phyloP scores from a whole-genome alignment of 257 asterid species.

The Penstemon newberryi region DNA sequence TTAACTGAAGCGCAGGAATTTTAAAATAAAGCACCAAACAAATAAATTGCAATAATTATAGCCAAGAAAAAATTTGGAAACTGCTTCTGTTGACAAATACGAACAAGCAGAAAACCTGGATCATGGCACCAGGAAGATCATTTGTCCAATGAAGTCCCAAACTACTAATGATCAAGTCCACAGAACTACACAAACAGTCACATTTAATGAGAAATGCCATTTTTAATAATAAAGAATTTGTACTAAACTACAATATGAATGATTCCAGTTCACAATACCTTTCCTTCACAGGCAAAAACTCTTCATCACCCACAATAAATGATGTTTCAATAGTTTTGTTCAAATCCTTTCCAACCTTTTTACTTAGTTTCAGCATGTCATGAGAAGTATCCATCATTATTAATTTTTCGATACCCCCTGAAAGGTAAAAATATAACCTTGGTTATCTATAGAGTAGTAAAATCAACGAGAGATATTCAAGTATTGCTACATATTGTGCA shows the following conservation, averaged over 20 bases:
- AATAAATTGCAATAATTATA: conserved; percentile 1
- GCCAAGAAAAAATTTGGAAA: conserved; percentile 16
- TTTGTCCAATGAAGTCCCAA: conserved; percentile 99
- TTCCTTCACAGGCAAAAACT: conserved; percentile 84
- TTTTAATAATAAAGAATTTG: background rate
- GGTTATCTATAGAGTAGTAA: conserved; percentile 9
- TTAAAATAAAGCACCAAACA: background rate
- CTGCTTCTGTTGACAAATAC: conserved; percentile 2
- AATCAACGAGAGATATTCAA: background rate
- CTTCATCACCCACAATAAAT: conserved; percentile 85
- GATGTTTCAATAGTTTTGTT: conserved; percentile 67
- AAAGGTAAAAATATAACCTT: conserved; percentile 21
- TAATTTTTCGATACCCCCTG: conserved; percentile 87
- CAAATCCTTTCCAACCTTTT: conserved; percentile 54
- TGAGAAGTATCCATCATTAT: conserved; percentile 84
- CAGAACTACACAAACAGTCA: conserved; percentile 49
- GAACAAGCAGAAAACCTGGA: conserved; percentile 61
- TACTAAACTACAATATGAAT: conserved; percentile 13
- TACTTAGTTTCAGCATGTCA: conserved; percentile 78
- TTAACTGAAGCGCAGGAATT: conserved; percentile 11
- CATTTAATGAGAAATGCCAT: background rate
- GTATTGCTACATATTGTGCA: background rate
- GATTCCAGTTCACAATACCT: conserved; percentile 39
- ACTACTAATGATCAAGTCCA: conserved; percentile 83
- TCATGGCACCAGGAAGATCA: conserved; percentile 99